Evolutionary conservation across 2,329 filamentous ascomycete species (phyloP), one percentile per base, ranked within the genome.

Genomic region (Ophiosphaerella korrae): DNA sequence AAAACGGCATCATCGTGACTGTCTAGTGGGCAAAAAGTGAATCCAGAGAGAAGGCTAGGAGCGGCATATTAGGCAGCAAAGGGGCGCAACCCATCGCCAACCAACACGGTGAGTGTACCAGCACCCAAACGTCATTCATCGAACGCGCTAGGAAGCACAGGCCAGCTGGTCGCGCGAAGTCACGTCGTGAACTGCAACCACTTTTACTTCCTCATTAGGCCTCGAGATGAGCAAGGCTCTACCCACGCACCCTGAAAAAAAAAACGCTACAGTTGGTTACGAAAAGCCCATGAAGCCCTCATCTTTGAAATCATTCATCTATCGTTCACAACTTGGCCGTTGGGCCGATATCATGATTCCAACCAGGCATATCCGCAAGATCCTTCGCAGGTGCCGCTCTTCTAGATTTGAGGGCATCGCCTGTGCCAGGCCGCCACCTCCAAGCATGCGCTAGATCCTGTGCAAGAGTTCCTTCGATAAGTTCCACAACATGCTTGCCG

Each of bases 401-500:
- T 48, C 68, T 70, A 1, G 76, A 78, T 60, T 72, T 77, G 7
- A 75, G 60, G 2, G 77, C 74, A 64, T 79, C 75, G 18, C 77
- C 77, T 2, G 31, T 53, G 18, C 76, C 77, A 1, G 75, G 76
- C 11, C 77, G 68, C 77, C 77, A 80, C 51, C 69, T 71, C 77
- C 77, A 80, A 2, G 74, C 73, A 38, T 74, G 54, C 5, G 71
- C 61, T 37, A 79, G 54, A 14, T 78, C 73, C 4, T 73, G 60
- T 0, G 73, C 67, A 11, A 80, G 57, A 3, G 58, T 67, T 1
- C 70, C 74, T 52, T 79, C 77, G 5, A 80, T 59, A 38, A 80
- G 52, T 57, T 78, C 76, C 9, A 80, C 77, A 3, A 80, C 73
- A 49, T 79, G 76, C 46, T 75, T 78, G 1, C 77, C 77, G 43